Percentiles rank a stretch among this genome's conserved stretches.
These are phyloP conservation scores for Sclerotinia minor DNA, from an alignment of 2,329 filamentous ascomycete species.

Conservation along the genomic window DNA sequence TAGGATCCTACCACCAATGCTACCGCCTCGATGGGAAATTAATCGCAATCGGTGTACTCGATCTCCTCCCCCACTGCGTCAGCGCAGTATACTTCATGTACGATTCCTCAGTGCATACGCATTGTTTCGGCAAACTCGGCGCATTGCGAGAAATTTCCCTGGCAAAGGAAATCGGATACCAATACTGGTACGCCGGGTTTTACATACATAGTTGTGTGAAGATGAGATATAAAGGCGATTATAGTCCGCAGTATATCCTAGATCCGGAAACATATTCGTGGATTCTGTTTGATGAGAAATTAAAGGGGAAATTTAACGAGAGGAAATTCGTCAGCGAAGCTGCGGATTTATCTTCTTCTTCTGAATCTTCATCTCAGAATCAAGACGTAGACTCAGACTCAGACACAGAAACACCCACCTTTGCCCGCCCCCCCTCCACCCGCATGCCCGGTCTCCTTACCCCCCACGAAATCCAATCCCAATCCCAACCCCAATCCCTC, in stretches of 20 bases:
- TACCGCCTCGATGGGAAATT: slow-evolving; percentile 75
- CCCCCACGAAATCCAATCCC: slow-evolving; percentile 50
- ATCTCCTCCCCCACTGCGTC: slow-evolving; percentile 73
- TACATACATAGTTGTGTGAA: slow-evolving; percentile 81
- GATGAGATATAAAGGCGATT: slow-evolving; percentile 85
- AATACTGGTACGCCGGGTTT: slow-evolving; percentile 80
- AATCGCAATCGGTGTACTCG: slow-evolving; percentile 74
- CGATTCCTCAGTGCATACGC: slow-evolving; percentile 69
- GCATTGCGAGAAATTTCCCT: slow-evolving; percentile 72
- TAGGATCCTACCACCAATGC: slow-evolving; percentile 81
- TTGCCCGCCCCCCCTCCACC: slow-evolving; percentile 46
- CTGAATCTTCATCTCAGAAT: not conserved
- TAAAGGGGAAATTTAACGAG: slow-evolving; percentile 50
- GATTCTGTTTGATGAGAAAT: slow-evolving; percentile 55
- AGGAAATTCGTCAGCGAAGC: slow-evolving; percentile 35
- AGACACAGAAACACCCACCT: slow-evolving; percentile 48
- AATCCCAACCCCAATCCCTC: slow-evolving; percentile 52
- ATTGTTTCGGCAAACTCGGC: slow-evolving; percentile 72
- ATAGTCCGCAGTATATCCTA: slow-evolving; percentile 70
- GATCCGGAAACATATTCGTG: slow-evolving; percentile 66
- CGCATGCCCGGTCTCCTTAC: slow-evolving; percentile 66
- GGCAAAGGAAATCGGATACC: slow-evolving; percentile 67
- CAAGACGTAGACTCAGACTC: not conserved
- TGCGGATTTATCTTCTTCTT: not conserved
- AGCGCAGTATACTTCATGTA: slow-evolving; percentile 85